Evolutionary conservation across 768 basidiomycete species (phyloP).

Genomic region (Suillus decipiens): DNA sequence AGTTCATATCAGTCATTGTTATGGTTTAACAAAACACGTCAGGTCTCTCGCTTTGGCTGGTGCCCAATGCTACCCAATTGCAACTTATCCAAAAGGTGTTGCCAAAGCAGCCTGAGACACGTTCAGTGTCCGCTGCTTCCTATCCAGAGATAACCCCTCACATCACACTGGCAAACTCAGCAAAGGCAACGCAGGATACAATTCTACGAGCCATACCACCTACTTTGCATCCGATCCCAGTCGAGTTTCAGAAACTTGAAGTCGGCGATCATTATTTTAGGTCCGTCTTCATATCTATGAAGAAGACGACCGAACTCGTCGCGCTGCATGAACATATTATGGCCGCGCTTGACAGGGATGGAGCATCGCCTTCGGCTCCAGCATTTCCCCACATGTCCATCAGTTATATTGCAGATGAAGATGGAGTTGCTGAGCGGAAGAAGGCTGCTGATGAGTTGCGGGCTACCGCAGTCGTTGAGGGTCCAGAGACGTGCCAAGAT

Average conservation of each 20-base stretch:
- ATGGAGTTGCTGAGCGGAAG: conserved; percentile 53
- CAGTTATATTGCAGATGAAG: conserved; percentile 71
- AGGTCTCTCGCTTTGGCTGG: conserved; percentile 74
- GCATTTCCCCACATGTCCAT: conserved; percentile 73
- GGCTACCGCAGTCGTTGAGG: conserved; percentile 35
- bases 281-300: conserved; percentile 62
- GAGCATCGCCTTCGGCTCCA: conserved; percentile 50
- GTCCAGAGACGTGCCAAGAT: conserved; percentile 26
- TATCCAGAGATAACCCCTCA: conserved; percentile 70
- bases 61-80: conserved; percentile 51
- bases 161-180: conserved; percentile 55
- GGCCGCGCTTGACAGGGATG: conserved; percentile 31
- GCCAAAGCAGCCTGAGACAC: conserved; percentile 30
- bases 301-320: conserved; percentile 45
- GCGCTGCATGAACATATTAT: conserved; percentile 52
- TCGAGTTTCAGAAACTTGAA: conserved; percentile 55
- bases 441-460: conserved; percentile 46
- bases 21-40: conserved; percentile 23
- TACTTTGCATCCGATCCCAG: conserved; percentile 35
- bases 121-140: conserved; percentile 34
- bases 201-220: conserved; percentile 42
- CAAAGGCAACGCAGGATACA: conserved; percentile 18
- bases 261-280: conserved; percentile 68
- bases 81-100: conserved; percentile 49
- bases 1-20: neutral